A percentile compares a stretch with the other conserved stretches of the same genome.
Evolutionary conservation across 2,329 filamentous ascomycete species (phyloP).

Genomic region (Trichoderma asperellum): DNA sequence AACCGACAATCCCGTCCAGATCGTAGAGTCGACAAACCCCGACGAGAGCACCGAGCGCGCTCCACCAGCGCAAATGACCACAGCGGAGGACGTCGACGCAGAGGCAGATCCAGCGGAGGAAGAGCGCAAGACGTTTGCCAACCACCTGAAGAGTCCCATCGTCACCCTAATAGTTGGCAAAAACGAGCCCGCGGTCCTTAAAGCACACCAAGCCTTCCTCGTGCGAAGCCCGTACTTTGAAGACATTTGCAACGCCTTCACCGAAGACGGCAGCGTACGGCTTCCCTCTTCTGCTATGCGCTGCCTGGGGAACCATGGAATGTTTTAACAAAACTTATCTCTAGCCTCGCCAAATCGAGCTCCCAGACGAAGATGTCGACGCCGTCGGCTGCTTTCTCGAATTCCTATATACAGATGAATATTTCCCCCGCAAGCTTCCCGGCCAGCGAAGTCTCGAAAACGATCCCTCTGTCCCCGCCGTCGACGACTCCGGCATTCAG

Average conservation of each 20-base stretch:
- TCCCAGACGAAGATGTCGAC: conserved; percentile 49
- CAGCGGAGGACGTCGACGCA: conserved; percentile 40
- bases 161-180: conserved; percentile 69
- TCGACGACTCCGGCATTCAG: conserved; percentile 80
- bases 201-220: conserved; percentile 80
- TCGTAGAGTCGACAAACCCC: conserved; percentile 40
- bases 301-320: background rate
- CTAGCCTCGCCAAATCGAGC: conserved; percentile 67
- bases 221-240: conserved; percentile 74
- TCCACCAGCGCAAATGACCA: conserved; percentile 46
- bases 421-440: conserved; percentile 73
- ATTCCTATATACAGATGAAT: conserved; percentile 48
- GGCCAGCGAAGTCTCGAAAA: conserved; percentile 70
- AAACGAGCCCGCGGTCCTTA: conserved; percentile 67
- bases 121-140: conserved; percentile 54
- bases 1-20: conserved; percentile 33
- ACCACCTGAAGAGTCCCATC: conserved; percentile 70
- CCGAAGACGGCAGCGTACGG: conserved; percentile 63
- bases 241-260: conserved; percentile 64
- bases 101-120: conserved; percentile 41
- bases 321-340: background rate
- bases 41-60: conserved; percentile 43
- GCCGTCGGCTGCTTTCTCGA: conserved; percentile 48
- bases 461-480: conserved; percentile 64
- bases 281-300: background rate